These are phyloP conservation scores for Leccinum incarnatum DNA, from an alignment of 768 basidiomycete species.

Conservation along the genomic window DNA sequence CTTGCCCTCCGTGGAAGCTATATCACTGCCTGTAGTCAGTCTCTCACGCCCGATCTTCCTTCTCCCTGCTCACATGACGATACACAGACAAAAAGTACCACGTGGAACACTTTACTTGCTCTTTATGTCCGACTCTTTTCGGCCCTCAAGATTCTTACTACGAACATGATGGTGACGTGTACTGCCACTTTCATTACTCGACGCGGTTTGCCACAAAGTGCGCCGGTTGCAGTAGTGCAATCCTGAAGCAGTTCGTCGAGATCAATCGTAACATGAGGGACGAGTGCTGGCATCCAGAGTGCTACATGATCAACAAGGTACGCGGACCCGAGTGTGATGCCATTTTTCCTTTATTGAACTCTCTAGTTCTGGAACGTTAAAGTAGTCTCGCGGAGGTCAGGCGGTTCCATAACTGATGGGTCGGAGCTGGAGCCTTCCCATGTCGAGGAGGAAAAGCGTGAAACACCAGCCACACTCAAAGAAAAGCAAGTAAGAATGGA, in stretches of 20 bases:
- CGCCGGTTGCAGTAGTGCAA: constrained; percentile 95
- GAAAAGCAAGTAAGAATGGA: constrained; percentile 95
- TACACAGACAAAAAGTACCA: constrained; percentile 92
- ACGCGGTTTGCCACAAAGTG: constrained; percentile 98
- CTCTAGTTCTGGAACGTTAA: constrained; percentile 98
- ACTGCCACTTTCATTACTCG: constrained; percentile 99
- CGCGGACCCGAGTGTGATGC: constrained; percentile 16
- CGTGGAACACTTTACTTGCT: constrained; percentile 99
- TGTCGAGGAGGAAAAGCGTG: constrained; percentile 74
- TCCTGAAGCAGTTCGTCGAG: constrained; percentile 98
- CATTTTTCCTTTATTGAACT: constrained; percentile 11
- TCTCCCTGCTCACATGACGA: constrained; percentile 14
- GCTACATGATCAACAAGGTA: constrained; percentile 99
- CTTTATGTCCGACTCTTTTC: constrained; percentile 91
- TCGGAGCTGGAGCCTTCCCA: constrained; percentile 55
- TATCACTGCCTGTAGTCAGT: constrained; percentile 97
- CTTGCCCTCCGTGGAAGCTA: constrained; percentile 95
- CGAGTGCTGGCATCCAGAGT: constrained; percentile 99
- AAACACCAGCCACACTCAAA: constrained; percentile 75
- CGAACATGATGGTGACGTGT: constrained; percentile 97
- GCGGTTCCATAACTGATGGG: constrained; percentile 53
- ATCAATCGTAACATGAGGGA: constrained; percentile 98
- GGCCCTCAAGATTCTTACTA: constrained; percentile 99
- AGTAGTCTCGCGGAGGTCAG: constrained; percentile 72
- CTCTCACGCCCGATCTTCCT: background rate